phyloP scores from a whole-genome alignment of 164 flowering plant species.

The Tinospora cordifolia region DNA sequence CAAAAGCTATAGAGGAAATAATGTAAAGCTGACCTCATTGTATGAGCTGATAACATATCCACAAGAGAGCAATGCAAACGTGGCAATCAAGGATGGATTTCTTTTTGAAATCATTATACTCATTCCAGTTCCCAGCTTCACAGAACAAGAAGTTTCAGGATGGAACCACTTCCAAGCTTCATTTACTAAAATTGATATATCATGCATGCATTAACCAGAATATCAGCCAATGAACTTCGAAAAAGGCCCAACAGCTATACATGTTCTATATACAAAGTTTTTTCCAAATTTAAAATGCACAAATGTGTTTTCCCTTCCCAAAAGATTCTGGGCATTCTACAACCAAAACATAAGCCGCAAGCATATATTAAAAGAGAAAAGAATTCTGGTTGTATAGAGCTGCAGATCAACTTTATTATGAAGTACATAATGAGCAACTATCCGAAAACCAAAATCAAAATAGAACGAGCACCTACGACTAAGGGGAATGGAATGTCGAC shows the following conservation, averaged over 20 bases:
- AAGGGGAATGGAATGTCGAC: background rate
- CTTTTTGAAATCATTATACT: constrained; percentile 79
- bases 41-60: constrained; percentile 94
- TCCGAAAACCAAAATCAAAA: background rate
- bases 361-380: background rate
- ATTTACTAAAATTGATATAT: background rate
- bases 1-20: background rate
- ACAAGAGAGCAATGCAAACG: constrained; percentile 85
- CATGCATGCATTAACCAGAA: too few relatives aligned
- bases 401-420: too few relatives aligned
- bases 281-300: background rate
- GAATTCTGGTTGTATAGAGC: background rate
- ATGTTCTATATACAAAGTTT: background rate
- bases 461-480: background rate
- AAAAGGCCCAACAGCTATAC: background rate
- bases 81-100: constrained; percentile 76
- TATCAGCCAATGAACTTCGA: background rate
- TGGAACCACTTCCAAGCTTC: constrained; percentile 9
- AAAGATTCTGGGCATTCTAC: background rate
- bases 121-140: constrained; percentile 91
- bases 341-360: too few relatives aligned
- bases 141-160: constrained; percentile 20
- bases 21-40: constrained; percentile 55
- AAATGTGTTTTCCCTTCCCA: background rate
- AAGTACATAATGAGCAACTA: too few relatives aligned